These are phyloP conservation scores for Arthrobotrys pseudoclavata DNA, from an alignment of 2,329 filamentous ascomycete genomes.

Conservation along the genomic window DNA sequence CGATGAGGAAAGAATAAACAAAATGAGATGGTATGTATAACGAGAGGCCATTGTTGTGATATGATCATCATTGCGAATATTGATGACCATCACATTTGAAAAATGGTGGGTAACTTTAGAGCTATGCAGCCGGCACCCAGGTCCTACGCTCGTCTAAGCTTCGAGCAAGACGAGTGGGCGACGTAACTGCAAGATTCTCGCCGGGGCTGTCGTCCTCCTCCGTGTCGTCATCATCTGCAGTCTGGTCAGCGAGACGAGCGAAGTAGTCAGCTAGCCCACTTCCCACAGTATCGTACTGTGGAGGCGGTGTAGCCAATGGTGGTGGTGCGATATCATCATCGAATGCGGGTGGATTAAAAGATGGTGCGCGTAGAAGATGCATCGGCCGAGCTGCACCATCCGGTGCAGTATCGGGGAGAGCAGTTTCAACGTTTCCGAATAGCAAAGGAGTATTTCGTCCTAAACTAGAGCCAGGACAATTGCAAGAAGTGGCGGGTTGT, in stretches of 20 bases:
- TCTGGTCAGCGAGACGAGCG: conserved; percentile 76
- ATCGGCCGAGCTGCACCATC: conserved; percentile 77
- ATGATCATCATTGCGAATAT: neutral
- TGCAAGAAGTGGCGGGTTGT: conserved; percentile 67
- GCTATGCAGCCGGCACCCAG: conserved; percentile 69
- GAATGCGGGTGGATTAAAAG: conserved; percentile 89
- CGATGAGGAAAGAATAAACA: conserved; percentile 9
- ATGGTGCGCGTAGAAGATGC: conserved; percentile 84
- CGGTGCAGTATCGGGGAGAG: conserved; percentile 61
- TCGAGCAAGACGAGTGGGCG: conserved; percentile 65
- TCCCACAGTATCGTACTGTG: conserved; percentile 82
- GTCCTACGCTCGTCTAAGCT: conserved; percentile 75
- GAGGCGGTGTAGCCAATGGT: conserved; percentile 82
- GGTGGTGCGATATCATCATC: conserved; percentile 83
- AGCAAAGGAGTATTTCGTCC: conserved; percentile 68
- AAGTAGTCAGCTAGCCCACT: conserved; percentile 87
- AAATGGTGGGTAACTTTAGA: neutral
- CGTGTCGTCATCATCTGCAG: conserved; percentile 65
- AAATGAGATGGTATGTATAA: conserved; percentile 25
- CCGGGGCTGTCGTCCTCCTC: conserved; percentile 71
- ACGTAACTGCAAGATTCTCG: conserved; percentile 67
- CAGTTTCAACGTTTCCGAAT: conserved; percentile 68
- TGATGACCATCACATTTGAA: neutral
- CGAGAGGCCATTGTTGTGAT: neutral
- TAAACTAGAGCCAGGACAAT: conserved; percentile 66